Evolutionary conservation across 495 filamentous ascomycete species (phyloP).

Genomic region (Podospora tetraspora): DNA sequence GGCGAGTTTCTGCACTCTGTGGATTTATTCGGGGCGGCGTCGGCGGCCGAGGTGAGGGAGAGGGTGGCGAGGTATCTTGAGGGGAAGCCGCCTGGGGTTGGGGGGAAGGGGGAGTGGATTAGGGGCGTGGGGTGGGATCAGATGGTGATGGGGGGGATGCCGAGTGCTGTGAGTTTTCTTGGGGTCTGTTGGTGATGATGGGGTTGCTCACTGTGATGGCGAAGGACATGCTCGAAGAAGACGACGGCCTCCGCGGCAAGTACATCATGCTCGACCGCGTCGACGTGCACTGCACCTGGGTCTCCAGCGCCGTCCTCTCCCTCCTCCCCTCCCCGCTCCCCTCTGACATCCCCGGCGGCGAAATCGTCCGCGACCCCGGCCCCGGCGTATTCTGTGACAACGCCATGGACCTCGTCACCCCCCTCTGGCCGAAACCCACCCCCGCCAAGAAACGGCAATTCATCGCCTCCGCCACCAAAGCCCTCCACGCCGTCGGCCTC

Average conservation of each 20-base stretch:
- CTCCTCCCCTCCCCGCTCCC: constrained; percentile 49
- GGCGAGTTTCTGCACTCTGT: constrained; percentile 60
- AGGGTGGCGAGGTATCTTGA: constrained; percentile 44
- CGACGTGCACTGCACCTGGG: constrained; percentile 61
- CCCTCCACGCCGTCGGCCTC: constrained; percentile 54
- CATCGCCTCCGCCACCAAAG: constrained; percentile 50
- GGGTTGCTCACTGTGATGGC: constrained; percentile 15
- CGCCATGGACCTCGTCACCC: constrained; percentile 55
- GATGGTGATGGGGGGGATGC: constrained; percentile 54
- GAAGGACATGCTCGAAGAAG: constrained; percentile 49
- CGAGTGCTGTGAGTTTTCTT: constrained; percentile 48
- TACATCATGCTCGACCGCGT: constrained; percentile 64
- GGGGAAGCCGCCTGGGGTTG: constrained; percentile 31
- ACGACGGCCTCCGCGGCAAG: constrained; percentile 42
- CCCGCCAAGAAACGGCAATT: constrained; percentile 42
- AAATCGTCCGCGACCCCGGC: constrained; percentile 50
- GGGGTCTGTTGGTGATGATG: background rate
- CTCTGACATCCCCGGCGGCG: constrained; percentile 53
- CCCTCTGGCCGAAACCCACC: constrained; percentile 50
- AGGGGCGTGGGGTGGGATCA: constrained; percentile 65
- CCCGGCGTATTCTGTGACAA: constrained; percentile 67
- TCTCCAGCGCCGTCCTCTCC: constrained; percentile 53
- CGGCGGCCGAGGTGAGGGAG: constrained; percentile 44
- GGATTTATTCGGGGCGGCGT: constrained; percentile 50
- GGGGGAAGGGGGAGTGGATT: constrained; percentile 49